Evolutionary conservation across 1,284 basidiomycete species (phyloP).

Genomic region (Cryptococcus deneoformans): DNA sequence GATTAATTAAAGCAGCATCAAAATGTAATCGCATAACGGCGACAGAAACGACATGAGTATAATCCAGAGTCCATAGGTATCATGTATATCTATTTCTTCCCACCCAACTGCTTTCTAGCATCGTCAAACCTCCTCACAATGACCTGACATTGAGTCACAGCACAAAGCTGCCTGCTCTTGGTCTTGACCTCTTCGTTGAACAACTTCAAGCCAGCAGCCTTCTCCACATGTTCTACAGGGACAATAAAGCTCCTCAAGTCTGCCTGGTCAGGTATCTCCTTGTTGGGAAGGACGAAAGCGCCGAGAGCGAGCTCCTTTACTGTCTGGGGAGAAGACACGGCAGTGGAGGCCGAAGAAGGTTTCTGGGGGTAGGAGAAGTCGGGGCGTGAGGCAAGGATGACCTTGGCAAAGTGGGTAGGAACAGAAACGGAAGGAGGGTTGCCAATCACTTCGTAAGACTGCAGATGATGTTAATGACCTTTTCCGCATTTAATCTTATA

Average conservation of each 20-base stretch:
- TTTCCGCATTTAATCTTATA: too few species aligned
- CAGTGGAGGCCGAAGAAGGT: constrained; percentile 22
- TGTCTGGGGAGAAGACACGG: constrained; percentile 30
- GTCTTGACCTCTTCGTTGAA: constrained; percentile 82
- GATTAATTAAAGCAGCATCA: too few species aligned
- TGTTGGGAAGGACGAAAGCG: constrained; percentile 93
- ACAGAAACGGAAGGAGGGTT: constrained; percentile 84
- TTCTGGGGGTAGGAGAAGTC: constrained; percentile 69
- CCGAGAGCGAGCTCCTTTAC: constrained; percentile 75
- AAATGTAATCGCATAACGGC: too few species aligned
- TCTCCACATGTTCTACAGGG: constrained; percentile 82
- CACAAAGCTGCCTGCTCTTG: constrained; percentile 82
- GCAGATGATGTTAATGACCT: not conserved
- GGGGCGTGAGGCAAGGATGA: constrained; percentile 75
- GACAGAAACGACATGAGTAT: too few species aligned
- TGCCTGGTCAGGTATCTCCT: constrained; percentile 77
- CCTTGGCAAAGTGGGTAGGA: constrained; percentile 98
- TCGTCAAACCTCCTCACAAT: constrained; percentile 84
- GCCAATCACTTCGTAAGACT: constrained; percentile 94
- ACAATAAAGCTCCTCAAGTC: constrained; percentile 74
- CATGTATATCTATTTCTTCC: constrained; percentile 5
- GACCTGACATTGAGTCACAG: constrained; percentile 78
- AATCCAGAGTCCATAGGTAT: too few species aligned
- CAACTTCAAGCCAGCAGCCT: constrained; percentile 80
- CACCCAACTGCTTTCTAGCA: constrained; percentile 59